Evolutionary conservation across 768 basidiomycete genomes (phyloP).

Genomic region (Krasilnikovozyma curviuscula): DNA sequence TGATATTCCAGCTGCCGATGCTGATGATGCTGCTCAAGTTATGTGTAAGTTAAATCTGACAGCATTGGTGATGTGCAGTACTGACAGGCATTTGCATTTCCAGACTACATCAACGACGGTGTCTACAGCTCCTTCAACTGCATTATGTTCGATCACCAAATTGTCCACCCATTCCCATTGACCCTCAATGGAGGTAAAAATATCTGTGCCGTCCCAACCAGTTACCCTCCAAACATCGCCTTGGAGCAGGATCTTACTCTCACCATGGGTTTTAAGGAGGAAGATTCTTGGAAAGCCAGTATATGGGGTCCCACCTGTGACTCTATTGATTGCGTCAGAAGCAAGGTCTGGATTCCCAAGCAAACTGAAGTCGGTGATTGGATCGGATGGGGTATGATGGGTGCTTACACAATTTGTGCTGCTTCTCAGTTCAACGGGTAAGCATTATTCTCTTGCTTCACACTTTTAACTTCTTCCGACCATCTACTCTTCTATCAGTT

Average conservation of each 20-base stretch:
- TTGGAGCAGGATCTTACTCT: slow-evolving; percentile 25
- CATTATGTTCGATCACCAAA: slow-evolving; percentile 92
- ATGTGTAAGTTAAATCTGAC: slow-evolving; percentile 55
- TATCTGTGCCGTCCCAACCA: slow-evolving; percentile 17
- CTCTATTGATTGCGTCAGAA: slow-evolving; percentile 71
- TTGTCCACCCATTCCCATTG: slow-evolving; percentile 52
- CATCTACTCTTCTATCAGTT: neutral
- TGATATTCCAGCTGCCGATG: slow-evolving; percentile 9
- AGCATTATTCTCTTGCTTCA: neutral
- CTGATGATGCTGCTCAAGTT: slow-evolving; percentile 35
- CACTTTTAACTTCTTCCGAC: neutral
- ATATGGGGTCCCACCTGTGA: slow-evolving; percentile 99
- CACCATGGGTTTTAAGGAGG: slow-evolving; percentile 23
- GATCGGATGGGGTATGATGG: slow-evolving; percentile 96
- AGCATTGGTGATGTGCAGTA: neutral
- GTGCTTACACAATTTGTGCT: slow-evolving; percentile 95
- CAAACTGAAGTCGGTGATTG: slow-evolving; percentile 80
- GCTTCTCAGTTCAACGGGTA: slow-evolving; percentile 82
- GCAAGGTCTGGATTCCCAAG: slow-evolving; percentile 41
- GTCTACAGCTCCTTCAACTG: slow-evolving; percentile 56
- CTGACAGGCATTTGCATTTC: neutral
- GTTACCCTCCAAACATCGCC: slow-evolving; percentile 25
- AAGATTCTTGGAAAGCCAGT: no score
- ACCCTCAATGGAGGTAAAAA: slow-evolving; percentile 20
- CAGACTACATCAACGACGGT: slow-evolving; percentile 98